Base-by-base conservation (phyloP, 2,329 filamentous ascomycete genomes). In the Neonectria sp. region DNA sequence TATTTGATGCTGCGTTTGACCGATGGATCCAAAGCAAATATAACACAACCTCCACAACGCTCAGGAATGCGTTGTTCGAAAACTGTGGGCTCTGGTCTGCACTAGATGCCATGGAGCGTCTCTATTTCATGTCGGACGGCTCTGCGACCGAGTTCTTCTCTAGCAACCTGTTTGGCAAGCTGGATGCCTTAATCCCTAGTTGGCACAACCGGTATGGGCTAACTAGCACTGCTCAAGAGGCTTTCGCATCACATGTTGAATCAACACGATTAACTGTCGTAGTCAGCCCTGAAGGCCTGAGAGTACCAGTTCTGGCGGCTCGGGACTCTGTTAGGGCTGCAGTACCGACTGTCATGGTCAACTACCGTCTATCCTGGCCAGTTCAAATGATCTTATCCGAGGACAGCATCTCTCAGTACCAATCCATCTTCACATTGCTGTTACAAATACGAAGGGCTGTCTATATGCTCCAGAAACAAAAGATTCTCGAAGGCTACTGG, bases 191-290 rank as follows among this genome's bases (percentile, higher is more conserved):
- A 17, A 85, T 82, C 76, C 79, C 76, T 6, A 82, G 82, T 40
- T 98, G 95, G 95, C 91, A 92, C 68, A 94, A 98, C 78, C 89
- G 91, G 24, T 97, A 95, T 75, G 86, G 92, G 1, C 83, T 98
- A 31, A 96, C 93, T 0, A 93, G 95, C 71, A 82, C 94, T 2
- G 91, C 92, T 1, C 92, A 94, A 65, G 91, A 91, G 63, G 90
- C 92, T 0, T 95, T 94, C 77, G 85, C 89, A 1, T 72, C 81
- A 0, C 81, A 82, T 2, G 79, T 93, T 1, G 89, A 94, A 61
- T 73, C 85, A 2, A 88, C 91, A 55, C 88, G 89, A 24, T 81
- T 97, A 9, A 86, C 89, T 3, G 87, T 93, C 25, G 86, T 84
- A 21, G 86, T 87, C 3, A 84, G 74, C 55, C 78, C 68, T 69